Evolutionary conservation across 169 alveolate genomes (phyloP).

Genomic region (Eimeria acervulina): DNA sequence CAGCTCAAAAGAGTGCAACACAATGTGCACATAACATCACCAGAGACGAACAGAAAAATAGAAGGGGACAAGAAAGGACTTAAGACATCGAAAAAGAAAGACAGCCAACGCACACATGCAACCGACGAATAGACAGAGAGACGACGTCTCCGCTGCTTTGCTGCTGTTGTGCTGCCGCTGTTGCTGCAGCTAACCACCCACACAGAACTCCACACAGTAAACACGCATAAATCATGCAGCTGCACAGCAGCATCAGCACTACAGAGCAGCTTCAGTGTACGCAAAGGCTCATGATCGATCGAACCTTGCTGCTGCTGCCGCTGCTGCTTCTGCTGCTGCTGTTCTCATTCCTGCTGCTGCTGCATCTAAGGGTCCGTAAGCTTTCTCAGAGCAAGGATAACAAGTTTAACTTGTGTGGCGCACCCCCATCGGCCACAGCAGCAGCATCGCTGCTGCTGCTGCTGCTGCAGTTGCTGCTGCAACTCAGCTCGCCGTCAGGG

Average conservation of each 20-base stretch:
- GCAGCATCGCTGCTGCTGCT: neutral
- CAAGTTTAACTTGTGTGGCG: neutral
- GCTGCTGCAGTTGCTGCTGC: neutral
- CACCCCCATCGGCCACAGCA: constrained; percentile 26
- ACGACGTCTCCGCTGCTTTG: no score
- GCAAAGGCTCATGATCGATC: neutral
- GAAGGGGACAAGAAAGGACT: no score
- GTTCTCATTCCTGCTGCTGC: neutral
- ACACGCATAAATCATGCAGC: neutral
- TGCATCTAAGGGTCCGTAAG: neutral
- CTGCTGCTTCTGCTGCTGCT: constrained; percentile 16
- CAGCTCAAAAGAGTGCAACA: no score
- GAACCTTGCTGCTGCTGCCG: neutral
- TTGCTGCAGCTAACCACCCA: no score
- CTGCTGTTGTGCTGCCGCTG: no score
- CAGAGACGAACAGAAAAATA: no score
- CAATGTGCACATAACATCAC: no score
- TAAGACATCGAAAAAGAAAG: no score
- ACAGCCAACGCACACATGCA: no score
- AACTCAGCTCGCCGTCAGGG: neutral
- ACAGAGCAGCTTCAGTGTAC: neutral
- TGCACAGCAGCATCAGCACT: neutral
- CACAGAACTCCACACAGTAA: no score
- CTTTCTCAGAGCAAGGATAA: constrained; percentile 67
- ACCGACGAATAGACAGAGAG: no score